A percentile compares a stretch with the other conserved stretches of the same genome.
Evolutionary conservation across 257 asterid species (phyloP).

Genomic region (Lycium ferocissimum): DNA sequence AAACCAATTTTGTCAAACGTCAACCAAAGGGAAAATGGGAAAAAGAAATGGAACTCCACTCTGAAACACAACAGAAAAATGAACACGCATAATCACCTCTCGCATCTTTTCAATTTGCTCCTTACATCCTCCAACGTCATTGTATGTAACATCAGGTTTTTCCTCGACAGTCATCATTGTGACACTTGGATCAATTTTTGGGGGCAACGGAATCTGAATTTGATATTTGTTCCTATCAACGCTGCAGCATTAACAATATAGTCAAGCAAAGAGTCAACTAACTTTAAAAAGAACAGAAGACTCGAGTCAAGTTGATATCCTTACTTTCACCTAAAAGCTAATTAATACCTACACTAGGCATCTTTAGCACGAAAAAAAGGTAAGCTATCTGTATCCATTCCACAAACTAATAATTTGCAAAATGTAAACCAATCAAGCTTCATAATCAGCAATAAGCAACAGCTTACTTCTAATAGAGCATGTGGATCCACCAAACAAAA

Average conservation of each 20-base stretch:
- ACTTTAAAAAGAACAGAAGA: neutral
- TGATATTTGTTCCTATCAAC: slow-evolving; percentile 96
- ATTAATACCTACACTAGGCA: neutral
- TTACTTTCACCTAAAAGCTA: slow-evolving; percentile 9
- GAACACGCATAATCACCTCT: slow-evolving; percentile 59
- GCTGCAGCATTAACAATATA: slow-evolving; percentile 49
- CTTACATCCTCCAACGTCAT: slow-evolving; percentile 98
- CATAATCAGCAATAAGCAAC: neutral
- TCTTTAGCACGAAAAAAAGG: neutral
- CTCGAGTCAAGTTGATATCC: neutral
- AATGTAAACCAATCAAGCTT: neutral
- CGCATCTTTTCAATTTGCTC: slow-evolving; percentile 99
- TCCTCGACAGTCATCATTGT: slow-evolving; percentile 99
- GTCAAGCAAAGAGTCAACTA: slow-evolving; percentile 30
- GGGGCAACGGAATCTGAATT: slow-evolving; percentile 97
- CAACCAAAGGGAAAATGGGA: neutral
- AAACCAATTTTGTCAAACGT: neutral
- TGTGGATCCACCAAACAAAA: neutral
- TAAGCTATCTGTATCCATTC: neutral
- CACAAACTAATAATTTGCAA: neutral
- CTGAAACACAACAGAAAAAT: neutral
- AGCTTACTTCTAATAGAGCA: neutral
- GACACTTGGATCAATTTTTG: slow-evolving; percentile 97
- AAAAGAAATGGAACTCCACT: neutral
- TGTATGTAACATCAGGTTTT: slow-evolving; percentile 96